A percentile compares a stretch with the other conserved stretches of the same genome.
phyloP scores from a whole-genome alignment of 2,329 filamentous ascomycete species.

The Phialemoniopsis sp. region DNA sequence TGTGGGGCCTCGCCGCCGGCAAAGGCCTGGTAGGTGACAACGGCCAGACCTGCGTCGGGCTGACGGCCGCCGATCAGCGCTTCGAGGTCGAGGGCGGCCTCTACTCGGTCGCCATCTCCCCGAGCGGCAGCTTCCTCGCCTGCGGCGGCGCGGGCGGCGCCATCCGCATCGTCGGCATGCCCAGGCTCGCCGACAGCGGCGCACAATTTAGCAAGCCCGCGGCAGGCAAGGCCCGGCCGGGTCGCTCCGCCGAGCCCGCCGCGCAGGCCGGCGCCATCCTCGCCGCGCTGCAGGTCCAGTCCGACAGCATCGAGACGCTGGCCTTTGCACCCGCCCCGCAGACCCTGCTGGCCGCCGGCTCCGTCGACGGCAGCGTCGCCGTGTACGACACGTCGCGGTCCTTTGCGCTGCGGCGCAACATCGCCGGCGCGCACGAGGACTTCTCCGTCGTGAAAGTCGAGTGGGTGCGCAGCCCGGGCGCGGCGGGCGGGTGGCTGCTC shows the following conservation, averaged over 20 bases:
- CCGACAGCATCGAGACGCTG: constrained; percentile 72
- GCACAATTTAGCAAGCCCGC: constrained; percentile 14
- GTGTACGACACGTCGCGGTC: constrained; percentile 83
- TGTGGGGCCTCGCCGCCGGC: constrained; percentile 73
- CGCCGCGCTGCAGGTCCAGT: constrained; percentile 76
- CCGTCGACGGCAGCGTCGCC: constrained; percentile 73
- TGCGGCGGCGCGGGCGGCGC: constrained; percentile 85
- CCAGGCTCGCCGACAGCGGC: constrained; percentile 44
- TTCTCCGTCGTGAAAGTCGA: constrained; percentile 90
- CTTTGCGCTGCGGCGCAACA: constrained; percentile 81
- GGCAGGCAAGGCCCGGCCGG: constrained; percentile 9
- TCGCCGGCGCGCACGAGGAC: constrained; percentile 80
- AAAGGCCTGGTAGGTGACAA: constrained; percentile 45
- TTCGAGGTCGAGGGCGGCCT: constrained; percentile 90
- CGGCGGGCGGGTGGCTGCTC: constrained; percentile 58
- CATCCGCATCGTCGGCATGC: constrained; percentile 81
- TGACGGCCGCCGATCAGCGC: constrained; percentile 79
- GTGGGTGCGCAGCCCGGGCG: constrained; percentile 54
- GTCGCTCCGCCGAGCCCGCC: constrained; percentile 13
- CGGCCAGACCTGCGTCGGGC: constrained; percentile 64
- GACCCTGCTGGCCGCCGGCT: constrained; percentile 58
- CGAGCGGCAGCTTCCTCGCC: constrained; percentile 73
- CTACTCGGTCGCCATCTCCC: constrained; percentile 82
- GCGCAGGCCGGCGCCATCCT: constrained; percentile 58
- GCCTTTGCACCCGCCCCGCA: constrained; percentile 53